phyloP scores from a whole-genome alignment of 148 eudicot species.

The Limonium bicolor region DNA sequence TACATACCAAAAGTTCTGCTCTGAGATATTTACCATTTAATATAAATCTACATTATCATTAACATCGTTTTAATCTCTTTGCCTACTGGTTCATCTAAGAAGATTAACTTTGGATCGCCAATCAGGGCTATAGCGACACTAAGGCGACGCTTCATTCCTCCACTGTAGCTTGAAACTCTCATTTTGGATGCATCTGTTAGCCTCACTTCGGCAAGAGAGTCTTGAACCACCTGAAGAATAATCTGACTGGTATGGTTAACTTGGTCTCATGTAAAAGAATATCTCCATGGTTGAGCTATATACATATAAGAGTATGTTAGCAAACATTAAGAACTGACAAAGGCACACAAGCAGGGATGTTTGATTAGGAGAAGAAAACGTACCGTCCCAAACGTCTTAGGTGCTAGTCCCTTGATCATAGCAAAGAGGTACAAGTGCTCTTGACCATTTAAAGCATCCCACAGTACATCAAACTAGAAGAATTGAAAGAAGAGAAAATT shows the following conservation, averaged over 20 bases:
- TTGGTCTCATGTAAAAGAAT: neutral
- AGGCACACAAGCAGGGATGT: neutral
- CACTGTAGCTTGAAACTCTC: slow-evolving; percentile 72
- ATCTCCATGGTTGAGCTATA: no score
- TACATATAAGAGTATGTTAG: neutral
- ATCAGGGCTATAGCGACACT: slow-evolving; percentile 81
- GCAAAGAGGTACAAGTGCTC: slow-evolving; percentile 83
- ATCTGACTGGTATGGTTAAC: slow-evolving; percentile 18
- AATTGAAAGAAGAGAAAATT: neutral
- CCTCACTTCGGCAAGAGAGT: slow-evolving; percentile 59
- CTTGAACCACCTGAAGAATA: slow-evolving; percentile 13
- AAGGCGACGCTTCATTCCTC: slow-evolving; percentile 97
- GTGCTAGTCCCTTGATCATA: slow-evolving; percentile 63
- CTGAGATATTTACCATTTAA: neutral
- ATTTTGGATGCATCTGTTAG: slow-evolving; percentile 47
- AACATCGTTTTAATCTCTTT: neutral
- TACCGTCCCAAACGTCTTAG: slow-evolving; percentile 47
- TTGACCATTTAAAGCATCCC: slow-evolving; percentile 72
- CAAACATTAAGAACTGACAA: neutral
- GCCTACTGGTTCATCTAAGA: slow-evolving; percentile 83
- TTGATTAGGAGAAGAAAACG: neutral
- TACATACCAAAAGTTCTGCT: neutral
- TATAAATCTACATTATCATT: neutral
- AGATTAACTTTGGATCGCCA: slow-evolving; percentile 77
- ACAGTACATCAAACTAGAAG: slow-evolving; percentile 74